A percentile compares a stretch with the other conserved stretches of the same genome.
These are phyloP conservation scores for Panus rudis DNA, from an alignment of 768 basidiomycete genomes.

Conservation along the genomic window DNA sequence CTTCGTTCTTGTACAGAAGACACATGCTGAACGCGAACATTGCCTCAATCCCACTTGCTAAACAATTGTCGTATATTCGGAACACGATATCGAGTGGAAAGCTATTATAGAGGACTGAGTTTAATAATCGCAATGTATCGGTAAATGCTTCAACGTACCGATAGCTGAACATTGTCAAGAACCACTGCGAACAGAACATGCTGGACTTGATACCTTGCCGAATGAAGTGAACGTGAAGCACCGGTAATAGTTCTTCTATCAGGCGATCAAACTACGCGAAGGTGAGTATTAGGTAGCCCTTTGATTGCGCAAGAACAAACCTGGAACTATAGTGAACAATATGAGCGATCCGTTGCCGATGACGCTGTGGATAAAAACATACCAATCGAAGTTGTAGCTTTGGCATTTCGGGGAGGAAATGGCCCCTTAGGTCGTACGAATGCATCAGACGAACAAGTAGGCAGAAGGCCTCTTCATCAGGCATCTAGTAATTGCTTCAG, in stretches of 20 bases:
- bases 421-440: slow-evolving; percentile 91
- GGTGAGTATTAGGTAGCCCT: slow-evolving; percentile 1
- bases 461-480: slow-evolving; percentile 98
- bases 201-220: slow-evolving; percentile 94
- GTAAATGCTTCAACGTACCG: slow-evolving; percentile 36
- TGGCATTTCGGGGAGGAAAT: slow-evolving; percentile 99
- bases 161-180: slow-evolving; percentile 94
- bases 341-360: neutral
- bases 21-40: slow-evolving; percentile 92
- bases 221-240: slow-evolving; percentile 87
- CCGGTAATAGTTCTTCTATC: slow-evolving; percentile 87
- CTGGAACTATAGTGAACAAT: slow-evolving; percentile 44
- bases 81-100: slow-evolving; percentile 94
- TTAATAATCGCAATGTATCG: neutral
- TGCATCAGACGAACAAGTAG: slow-evolving; percentile 93
- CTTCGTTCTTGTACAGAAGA: slow-evolving; percentile 84
- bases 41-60: slow-evolving; percentile 95
- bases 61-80: slow-evolving; percentile 92
- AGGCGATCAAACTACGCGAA: slow-evolving; percentile 78
- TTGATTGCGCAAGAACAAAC: slow-evolving; percentile 26
- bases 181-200: slow-evolving; percentile 99
- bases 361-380: slow-evolving; percentile 23
- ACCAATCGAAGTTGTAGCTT: slow-evolving; percentile 89
- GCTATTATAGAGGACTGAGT: slow-evolving; percentile 31
- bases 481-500: slow-evolving; percentile 61